Evolutionary conservation across 2,329 filamentous ascomycete species (phyloP).

Genomic region (Beauveria asiatica): DNA sequence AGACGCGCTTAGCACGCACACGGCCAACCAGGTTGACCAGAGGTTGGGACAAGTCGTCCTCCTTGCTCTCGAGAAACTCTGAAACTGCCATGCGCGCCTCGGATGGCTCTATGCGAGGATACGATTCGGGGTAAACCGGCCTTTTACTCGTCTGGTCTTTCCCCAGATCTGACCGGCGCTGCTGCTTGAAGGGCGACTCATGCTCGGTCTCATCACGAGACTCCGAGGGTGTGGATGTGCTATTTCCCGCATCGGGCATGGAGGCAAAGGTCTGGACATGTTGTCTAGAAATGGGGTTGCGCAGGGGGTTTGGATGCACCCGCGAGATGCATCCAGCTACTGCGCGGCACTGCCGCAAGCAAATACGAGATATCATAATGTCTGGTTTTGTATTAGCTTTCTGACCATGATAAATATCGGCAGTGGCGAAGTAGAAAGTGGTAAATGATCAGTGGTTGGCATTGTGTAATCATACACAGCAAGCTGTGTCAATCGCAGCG

Average conservation of each 20-base stretch:
- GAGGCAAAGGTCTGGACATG: conserved; percentile 3
- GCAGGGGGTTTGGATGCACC: background rate
- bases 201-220: conserved; percentile 17
- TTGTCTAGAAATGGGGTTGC: conserved; percentile 1
- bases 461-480: conserved; percentile 35
- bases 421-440: conserved; percentile 11
- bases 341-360: conserved; percentile 27
- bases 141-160: conserved; percentile 26
- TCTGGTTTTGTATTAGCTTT: conserved; percentile 19
- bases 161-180: conserved; percentile 25
- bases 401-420: conserved; percentile 1
- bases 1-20: conserved; percentile 60
- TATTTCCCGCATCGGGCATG: conserved; percentile 4
- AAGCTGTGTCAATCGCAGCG: conserved; percentile 41
- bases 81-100: conserved; percentile 23
- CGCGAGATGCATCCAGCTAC: background rate
- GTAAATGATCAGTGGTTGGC: conserved; percentile 29
- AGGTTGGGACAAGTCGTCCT: conserved; percentile 18
- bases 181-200: conserved; percentile 28
- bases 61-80: conserved; percentile 25
- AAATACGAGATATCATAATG: conserved; percentile 29
- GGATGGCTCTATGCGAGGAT: conserved; percentile 26
- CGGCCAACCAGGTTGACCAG: conserved; percentile 47
- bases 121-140: conserved; percentile 26
- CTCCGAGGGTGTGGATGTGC: conserved; percentile 13